phyloP scores from a whole-genome alignment of 1,284 basidiomycete genomes.

The Puccinia polysora region DNA sequence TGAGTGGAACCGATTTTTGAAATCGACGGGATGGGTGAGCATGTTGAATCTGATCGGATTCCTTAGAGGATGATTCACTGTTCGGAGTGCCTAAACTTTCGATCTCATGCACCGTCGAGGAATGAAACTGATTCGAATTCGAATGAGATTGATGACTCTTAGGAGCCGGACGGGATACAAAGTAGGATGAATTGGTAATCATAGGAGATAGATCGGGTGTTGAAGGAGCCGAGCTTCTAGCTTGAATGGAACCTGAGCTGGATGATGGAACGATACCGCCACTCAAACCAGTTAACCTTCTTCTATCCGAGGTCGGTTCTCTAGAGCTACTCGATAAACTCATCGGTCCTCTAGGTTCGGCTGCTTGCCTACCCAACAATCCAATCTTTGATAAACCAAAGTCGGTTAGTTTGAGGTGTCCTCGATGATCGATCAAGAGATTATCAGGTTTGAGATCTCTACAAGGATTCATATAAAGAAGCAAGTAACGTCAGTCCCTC shows the following conservation, averaged over 20 bases:
- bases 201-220: constrained; percentile 33
- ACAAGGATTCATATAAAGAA: constrained; percentile 43
- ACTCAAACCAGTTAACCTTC: constrained; percentile 30
- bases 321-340: constrained; percentile 53
- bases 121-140: neutral
- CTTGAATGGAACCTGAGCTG: neutral
- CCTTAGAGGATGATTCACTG: constrained; percentile 28
- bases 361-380: constrained; percentile 90
- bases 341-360: constrained; percentile 61
- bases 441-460: constrained; percentile 99
- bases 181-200: constrained; percentile 27
- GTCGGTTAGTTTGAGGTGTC: constrained; percentile 94
- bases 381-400: constrained; percentile 96
- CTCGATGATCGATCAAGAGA: constrained; percentile 88
- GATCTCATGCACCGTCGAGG: neutral
- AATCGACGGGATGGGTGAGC: neutral
- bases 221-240: constrained; percentile 1
- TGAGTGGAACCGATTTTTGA: neutral
- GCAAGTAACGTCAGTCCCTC: constrained; percentile 33
- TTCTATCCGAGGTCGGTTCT: constrained; percentile 59
- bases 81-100: neutral
- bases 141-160: neutral
- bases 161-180: neutral
- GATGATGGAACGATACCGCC: neutral
- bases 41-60: constrained; percentile 10